Evolutionary conservation across 805 yeast species (phyloP).

Genomic region (Suhomyces vadensis): DNA sequence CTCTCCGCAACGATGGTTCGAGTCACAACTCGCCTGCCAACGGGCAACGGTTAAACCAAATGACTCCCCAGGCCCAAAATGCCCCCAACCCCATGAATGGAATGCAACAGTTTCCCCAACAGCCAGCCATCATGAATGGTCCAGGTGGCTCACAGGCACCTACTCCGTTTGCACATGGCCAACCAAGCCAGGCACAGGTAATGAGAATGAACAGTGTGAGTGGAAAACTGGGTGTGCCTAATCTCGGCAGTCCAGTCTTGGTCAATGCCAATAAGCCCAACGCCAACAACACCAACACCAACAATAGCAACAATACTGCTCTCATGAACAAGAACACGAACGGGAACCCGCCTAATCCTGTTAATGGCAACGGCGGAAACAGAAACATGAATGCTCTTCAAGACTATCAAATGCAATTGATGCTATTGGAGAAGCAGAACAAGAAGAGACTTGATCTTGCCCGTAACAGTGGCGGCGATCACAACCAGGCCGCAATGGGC

Average conservation of each 20-base stretch:
- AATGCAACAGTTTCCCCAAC: slow-evolving; percentile 13
- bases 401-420: slow-evolving; percentile 79
- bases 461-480: slow-evolving; percentile 30
- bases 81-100: slow-evolving; percentile 14
- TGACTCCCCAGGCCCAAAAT: slow-evolving; percentile 18
- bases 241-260: slow-evolving; percentile 10
- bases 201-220: slow-evolving; percentile 18
- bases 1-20: slow-evolving; percentile 16
- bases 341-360: slow-evolving; percentile 7
- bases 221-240: slow-evolving; percentile 9
- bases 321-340: neutral
- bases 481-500: slow-evolving; percentile 4
- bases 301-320: neutral
- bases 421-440: slow-evolving; percentile 74
- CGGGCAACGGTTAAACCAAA: slow-evolving; percentile 15
- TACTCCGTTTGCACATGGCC: slow-evolving; percentile 6
- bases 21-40: slow-evolving; percentile 20
- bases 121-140: slow-evolving; percentile 10
- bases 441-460: slow-evolving; percentile 63
- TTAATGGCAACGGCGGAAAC: slow-evolving; percentile 10
- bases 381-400: slow-evolving; percentile 60
- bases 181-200: slow-evolving; percentile 14
- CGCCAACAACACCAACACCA: neutral
- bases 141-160: slow-evolving; percentile 3
- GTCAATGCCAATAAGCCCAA: neutral